Conservation (phyloP, 2,329 filamentous ascomycete genomes). For the Hymenoscyphus albidus region DNA sequence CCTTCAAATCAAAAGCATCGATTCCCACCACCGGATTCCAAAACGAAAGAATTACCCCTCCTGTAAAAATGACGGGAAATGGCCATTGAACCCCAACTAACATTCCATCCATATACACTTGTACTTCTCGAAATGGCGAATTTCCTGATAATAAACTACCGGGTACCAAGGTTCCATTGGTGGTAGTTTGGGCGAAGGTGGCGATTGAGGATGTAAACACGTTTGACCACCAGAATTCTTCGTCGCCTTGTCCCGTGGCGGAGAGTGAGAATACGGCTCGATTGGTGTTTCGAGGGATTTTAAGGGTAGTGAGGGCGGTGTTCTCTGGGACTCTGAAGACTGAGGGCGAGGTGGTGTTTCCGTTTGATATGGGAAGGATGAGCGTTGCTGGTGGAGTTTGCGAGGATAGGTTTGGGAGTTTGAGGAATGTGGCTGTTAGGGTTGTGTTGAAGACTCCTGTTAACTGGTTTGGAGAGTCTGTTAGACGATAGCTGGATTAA, state of each 20-base stretch:
- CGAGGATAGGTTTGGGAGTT: slow-evolving; percentile 34
- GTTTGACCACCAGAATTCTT: slow-evolving; percentile 84
- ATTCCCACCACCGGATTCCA: slow-evolving; percentile 76
- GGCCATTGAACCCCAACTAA: slow-evolving; percentile 76
- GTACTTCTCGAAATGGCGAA: slow-evolving; percentile 73
- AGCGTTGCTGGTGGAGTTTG: slow-evolving; percentile 50
- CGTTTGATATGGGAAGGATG: slow-evolving; percentile 62
- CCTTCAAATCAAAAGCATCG: slow-evolving; percentile 72
- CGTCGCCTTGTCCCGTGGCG: slow-evolving; percentile 66
- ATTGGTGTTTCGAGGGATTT: slow-evolving; percentile 62
- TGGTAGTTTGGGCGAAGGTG: slow-evolving; percentile 48
- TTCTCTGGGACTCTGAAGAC: slow-evolving; percentile 62
- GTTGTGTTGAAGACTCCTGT: slow-evolving; percentile 70
- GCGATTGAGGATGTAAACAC: slow-evolving; percentile 56
- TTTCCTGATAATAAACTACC: neutral
- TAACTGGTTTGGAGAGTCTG: slow-evolving; percentile 56
- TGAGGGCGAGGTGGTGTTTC: slow-evolving; percentile 47
- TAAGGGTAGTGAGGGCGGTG: slow-evolving; percentile 48
- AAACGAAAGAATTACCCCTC: slow-evolving; percentile 70
- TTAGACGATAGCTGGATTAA: slow-evolving; percentile 31
- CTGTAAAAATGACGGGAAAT: slow-evolving; percentile 80
- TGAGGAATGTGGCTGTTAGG: slow-evolving; percentile 67
- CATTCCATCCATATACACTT: slow-evolving; percentile 67
- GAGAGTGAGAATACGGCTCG: slow-evolving; percentile 70
- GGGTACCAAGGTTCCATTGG: neutral